A percentile compares a stretch with the other conserved stretches of the same genome.
These are phyloP conservation scores for Handroanthus guayacan DNA, from an alignment of 257 asterid species.

Conservation along the genomic window DNA sequence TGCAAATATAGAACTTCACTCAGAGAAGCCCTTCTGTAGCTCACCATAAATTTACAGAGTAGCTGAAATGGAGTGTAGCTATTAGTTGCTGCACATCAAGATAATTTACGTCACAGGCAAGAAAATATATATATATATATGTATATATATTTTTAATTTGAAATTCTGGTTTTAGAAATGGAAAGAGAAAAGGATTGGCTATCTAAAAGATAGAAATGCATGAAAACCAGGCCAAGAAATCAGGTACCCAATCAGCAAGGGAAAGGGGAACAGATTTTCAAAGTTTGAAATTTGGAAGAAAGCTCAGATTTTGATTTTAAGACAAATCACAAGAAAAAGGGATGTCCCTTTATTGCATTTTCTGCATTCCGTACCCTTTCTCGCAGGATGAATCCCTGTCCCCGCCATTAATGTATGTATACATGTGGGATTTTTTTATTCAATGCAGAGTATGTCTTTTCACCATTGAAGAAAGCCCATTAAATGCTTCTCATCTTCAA, in stretches of 20 bases:
- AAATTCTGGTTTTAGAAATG: no score
- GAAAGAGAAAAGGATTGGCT: no score
- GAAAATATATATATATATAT: no score
- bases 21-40: no score
- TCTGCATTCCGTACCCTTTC: slow-evolving; percentile 46
- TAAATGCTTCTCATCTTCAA: slow-evolving; percentile 48
- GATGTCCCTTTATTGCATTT: slow-evolving; percentile 42
- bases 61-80: no score
- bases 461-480: slow-evolving; percentile 52
- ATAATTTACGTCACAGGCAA: no score
- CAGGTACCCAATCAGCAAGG: slow-evolving; percentile 22
- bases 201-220: slow-evolving; percentile 25
- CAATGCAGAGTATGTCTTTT: slow-evolving; percentile 53
- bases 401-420: slow-evolving; percentile 39
- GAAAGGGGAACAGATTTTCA: slow-evolving; percentile 30
- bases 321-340: slow-evolving; percentile 44
- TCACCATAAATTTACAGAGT: no score
- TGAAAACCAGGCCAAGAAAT: slow-evolving; percentile 14
- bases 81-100: no score
- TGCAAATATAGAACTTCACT: no score
- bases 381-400: slow-evolving; percentile 45
- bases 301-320: slow-evolving; percentile 16
- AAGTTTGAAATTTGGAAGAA: slow-evolving; percentile 41
- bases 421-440: slow-evolving; percentile 23
- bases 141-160: no score